Conservation (phyloP, 75 land plant species). For the Picea sitchensis region DNA sequence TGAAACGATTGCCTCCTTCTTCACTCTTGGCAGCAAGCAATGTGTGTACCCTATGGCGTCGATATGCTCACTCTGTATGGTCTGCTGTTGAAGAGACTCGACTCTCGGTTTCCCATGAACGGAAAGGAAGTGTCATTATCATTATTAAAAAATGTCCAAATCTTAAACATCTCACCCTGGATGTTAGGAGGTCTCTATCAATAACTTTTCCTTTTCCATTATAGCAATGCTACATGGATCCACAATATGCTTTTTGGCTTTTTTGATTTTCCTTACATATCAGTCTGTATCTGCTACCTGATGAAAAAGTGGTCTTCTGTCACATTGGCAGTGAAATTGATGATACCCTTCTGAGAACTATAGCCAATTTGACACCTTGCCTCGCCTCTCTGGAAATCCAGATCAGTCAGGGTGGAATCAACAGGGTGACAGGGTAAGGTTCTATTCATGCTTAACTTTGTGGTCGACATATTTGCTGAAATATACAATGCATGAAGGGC, state of each 20-base stretch:
- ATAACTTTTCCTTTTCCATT: not conserved
- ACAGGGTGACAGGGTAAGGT: conserved; percentile 9
- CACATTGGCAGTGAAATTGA: conserved; percentile 8
- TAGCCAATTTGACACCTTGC: not conserved
- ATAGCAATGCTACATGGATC: not conserved
- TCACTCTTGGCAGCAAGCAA: conserved; percentile 46
- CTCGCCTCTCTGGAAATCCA: conserved; percentile 6
- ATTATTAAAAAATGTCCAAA: conserved; percentile 51
- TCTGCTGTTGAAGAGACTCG: conserved; percentile 49
- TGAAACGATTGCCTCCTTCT: conserved; percentile 51
- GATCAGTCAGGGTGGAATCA: conserved; percentile 6
- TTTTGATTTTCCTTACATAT: not conserved
- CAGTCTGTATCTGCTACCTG: not conserved
- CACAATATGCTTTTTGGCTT: no score
- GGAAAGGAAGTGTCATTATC: conserved; percentile 41
- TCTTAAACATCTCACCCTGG: conserved; percentile 28
- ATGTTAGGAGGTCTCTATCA: conserved; percentile 5
- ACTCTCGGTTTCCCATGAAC: conserved; percentile 30
- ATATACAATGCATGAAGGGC: not conserved
- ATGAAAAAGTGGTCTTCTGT: not conserved
- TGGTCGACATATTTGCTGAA: not conserved
- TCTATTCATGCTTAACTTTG: not conserved
- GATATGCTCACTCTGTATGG: conserved; percentile 38
- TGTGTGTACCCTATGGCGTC: conserved; percentile 67
- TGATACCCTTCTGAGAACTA: not conserved